These are phyloP conservation scores for Debaryomyces prosopidis DNA, from an alignment of 805 yeast genomes.

Conservation along the genomic window DNA sequence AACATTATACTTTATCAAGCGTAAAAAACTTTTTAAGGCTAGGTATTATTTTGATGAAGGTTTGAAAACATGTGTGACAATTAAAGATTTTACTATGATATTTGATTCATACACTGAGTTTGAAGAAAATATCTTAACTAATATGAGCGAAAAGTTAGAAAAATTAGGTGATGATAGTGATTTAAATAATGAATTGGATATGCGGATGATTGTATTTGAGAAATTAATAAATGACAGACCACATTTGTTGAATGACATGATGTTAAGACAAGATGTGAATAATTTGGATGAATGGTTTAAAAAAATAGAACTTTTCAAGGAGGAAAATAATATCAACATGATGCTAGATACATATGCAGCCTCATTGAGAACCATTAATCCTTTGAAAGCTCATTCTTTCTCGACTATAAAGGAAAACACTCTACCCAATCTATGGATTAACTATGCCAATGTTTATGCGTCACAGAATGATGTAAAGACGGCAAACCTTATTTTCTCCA, in stretches of 20 bases:
- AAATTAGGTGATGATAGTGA: slow-evolving; percentile 13
- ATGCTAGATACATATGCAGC: slow-evolving; percentile 55
- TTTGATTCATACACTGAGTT: slow-evolving; percentile 64
- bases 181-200: slow-evolving; percentile 30
- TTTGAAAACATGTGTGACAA: slow-evolving; percentile 45
- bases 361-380: slow-evolving; percentile 69
- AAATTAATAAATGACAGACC: slow-evolving; percentile 56
- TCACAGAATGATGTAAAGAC: slow-evolving; percentile 52
- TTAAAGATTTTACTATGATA: slow-evolving; percentile 61
- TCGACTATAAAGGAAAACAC: slow-evolving; percentile 21
- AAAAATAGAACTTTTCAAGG: slow-evolving; percentile 48
- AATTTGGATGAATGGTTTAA: slow-evolving; percentile 69
- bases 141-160: slow-evolving; percentile 15
- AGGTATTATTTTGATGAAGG: slow-evolving; percentile 48
- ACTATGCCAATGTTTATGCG: slow-evolving; percentile 67
- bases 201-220: slow-evolving; percentile 51
- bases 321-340: slow-evolving; percentile 40
- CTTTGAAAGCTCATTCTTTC: slow-evolving; percentile 41
- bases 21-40: slow-evolving; percentile 24
- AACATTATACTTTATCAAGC: slow-evolving; percentile 49
- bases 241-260: slow-evolving; percentile 64
- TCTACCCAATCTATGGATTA: slow-evolving; percentile 65
- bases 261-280: slow-evolving; percentile 60
- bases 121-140: slow-evolving; percentile 50
- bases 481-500: slow-evolving; percentile 62